Conservation (phyloP, 2,329 filamentous ascomycete species). For the Cyphellophora attinorum region DNA sequence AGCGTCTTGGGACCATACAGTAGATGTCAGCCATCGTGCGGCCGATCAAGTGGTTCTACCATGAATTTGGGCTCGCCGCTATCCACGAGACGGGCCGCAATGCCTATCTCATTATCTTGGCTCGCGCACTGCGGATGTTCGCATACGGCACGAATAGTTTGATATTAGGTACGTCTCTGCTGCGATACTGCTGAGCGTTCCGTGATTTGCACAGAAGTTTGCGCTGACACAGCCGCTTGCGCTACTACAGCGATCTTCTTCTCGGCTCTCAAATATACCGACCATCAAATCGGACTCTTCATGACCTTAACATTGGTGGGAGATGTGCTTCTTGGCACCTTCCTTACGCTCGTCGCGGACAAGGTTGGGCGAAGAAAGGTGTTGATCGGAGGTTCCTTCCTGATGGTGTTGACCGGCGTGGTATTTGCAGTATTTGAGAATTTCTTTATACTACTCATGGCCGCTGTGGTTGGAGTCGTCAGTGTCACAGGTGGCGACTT, state of each 20-base stretch:
- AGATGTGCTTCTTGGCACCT: constrained; percentile 49
- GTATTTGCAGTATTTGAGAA: constrained; percentile 44
- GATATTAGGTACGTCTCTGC: constrained; percentile 14
- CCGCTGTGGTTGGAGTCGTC: constrained; percentile 53
- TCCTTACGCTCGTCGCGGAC: constrained; percentile 52
- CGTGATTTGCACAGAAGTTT: not conserved
- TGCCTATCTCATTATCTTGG: constrained; percentile 19
- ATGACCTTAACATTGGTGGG: constrained; percentile 56
- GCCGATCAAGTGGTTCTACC: constrained; percentile 18
- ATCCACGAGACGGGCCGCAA: constrained; percentile 18
- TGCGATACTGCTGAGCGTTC: constrained; percentile 1
- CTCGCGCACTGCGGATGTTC: constrained; percentile 19
- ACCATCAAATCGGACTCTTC: constrained; percentile 49
- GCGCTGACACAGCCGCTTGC: not conserved
- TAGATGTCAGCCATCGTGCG: constrained; percentile 8
- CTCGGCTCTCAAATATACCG: constrained; percentile 38
- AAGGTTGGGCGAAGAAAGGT: constrained; percentile 44
- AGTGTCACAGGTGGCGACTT: constrained; percentile 55
- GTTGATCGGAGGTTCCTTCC: constrained; percentile 43
- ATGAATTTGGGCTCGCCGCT: constrained; percentile 18
- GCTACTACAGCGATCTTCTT: constrained; percentile 49
- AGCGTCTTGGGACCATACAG: too few relatives aligned
- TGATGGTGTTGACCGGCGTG: constrained; percentile 49
- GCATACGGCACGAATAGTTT: constrained; percentile 20
- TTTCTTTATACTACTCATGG: constrained; percentile 50